These are phyloP conservation scores for Phytophthora pistaciae DNA, from an alignment of 352 stramenopile species.

Conservation along the genomic window DNA sequence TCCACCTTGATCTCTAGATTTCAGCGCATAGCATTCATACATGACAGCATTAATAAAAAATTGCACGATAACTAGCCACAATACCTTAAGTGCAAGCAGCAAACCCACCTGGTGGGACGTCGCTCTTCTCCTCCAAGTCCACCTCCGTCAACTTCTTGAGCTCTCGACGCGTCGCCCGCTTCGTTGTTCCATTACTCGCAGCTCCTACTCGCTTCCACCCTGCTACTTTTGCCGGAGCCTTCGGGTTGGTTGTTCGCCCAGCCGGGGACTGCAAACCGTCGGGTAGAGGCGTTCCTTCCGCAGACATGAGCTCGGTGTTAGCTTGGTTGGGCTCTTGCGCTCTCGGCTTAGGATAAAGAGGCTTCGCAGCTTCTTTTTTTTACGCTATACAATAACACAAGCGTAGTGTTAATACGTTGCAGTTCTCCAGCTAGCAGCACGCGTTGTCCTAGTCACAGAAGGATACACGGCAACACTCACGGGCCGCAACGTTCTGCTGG, in stretches of 20 bases:
- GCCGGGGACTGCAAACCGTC: constrained; percentile 45
- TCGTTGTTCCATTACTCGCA: constrained; percentile 39
- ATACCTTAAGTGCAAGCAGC: not conserved
- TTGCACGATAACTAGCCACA: not conserved
- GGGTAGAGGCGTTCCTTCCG: constrained; percentile 37
- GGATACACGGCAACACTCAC: constrained; percentile 13
- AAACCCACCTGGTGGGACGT: constrained; percentile 42
- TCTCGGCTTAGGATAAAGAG: constrained; percentile 2
- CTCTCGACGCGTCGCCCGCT: constrained; percentile 75
- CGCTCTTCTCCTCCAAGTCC: constrained; percentile 79
- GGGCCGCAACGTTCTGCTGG: constrained; percentile 9
- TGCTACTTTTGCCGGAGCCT: constrained; percentile 48
- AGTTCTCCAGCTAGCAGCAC: not conserved
- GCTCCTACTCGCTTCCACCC: constrained; percentile 52
- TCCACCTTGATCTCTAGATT: constrained; percentile 29
- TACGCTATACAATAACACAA: not conserved
- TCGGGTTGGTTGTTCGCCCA: constrained; percentile 44
- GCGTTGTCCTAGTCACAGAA: not conserved
- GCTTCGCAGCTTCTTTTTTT: constrained; percentile 3
- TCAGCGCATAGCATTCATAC: not conserved
- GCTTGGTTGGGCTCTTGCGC: not conserved
- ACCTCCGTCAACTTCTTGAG: constrained; percentile 85
- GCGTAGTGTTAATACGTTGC: not conserved
- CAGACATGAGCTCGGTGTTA: constrained; percentile 34
- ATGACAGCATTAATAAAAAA: not conserved